phyloP scores from a whole-genome alignment of 192 early-diverging fungal species.

The Martensiomyces pterosporus region DNA sequence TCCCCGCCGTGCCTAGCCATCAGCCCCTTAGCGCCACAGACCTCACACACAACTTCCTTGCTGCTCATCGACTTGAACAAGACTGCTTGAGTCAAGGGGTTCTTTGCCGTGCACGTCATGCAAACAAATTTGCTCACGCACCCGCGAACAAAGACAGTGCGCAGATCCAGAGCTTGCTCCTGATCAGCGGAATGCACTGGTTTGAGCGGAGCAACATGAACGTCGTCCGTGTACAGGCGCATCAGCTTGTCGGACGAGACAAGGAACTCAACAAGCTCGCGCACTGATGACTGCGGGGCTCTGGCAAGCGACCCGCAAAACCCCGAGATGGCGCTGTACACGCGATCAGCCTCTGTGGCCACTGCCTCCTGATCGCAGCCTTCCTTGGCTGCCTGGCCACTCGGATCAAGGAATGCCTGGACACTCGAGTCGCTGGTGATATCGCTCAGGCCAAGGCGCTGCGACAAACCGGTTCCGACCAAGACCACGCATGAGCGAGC shows the following conservation, averaged over 20 bases:
- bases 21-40: conserved; percentile 15
- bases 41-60: conserved; percentile 13
- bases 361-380: not conserved
- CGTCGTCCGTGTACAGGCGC: conserved; percentile 29
- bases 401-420: not conserved
- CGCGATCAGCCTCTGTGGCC: not conserved
- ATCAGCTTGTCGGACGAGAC: conserved; percentile 6
- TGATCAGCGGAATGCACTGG: not conserved
- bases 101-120: conserved; percentile 22
- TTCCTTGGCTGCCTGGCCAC: conserved; percentile 4
- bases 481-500: conserved; percentile 32
- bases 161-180: conserved; percentile 14
- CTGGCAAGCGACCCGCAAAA: conserved; percentile 18
- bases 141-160: conserved; percentile 21
- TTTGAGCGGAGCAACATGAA: conserved; percentile 10
- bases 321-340: conserved; percentile 19
- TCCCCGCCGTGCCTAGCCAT: conserved; percentile 5
- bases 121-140: conserved; percentile 22
- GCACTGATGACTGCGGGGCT: conserved; percentile 5
- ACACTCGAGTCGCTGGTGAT: not conserved
- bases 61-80: conserved; percentile 26
- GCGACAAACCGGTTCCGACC: conserved; percentile 11
- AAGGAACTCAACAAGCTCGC: conserved; percentile 10
- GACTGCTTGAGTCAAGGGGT: conserved; percentile 35
- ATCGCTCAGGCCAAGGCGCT: conserved; percentile 2